These are phyloP conservation scores for Saccharomycopsis lassenensis DNA, from an alignment of 805 yeast genomes.

Conservation along the genomic window DNA sequence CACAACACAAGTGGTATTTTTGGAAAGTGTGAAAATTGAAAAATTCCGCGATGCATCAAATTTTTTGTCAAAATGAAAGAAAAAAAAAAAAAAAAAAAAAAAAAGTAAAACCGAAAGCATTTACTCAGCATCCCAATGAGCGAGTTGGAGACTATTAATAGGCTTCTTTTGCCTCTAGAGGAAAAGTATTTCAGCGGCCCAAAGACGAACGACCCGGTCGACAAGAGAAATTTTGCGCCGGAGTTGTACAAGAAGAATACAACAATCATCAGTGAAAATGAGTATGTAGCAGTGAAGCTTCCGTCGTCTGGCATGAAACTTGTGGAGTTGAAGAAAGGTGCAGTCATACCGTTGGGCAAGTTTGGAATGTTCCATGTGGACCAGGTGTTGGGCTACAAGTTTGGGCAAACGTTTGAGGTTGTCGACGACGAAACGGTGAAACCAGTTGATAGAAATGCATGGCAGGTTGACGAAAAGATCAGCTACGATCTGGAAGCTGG, in stretches of 20 bases:
- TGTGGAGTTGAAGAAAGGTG: constrained; percentile 51
- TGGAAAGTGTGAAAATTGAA: too few relatives aligned
- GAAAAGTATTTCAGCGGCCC: too few relatives aligned
- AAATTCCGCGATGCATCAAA: too few relatives aligned
- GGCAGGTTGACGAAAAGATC: constrained; percentile 22
- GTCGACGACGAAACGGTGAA: constrained; percentile 40
- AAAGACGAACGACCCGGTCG: too few relatives aligned
- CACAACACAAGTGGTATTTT: too few relatives aligned
- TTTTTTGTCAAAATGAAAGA: too few relatives aligned
- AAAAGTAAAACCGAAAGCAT: too few relatives aligned
- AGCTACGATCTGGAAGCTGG: constrained; percentile 23
- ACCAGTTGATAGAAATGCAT: constrained; percentile 35
- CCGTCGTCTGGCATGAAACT: constrained; percentile 78
- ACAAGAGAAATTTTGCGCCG: constrained; percentile 4
- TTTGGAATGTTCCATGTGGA: constrained; percentile 78
- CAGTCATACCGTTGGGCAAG: constrained; percentile 69
- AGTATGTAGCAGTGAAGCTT: constrained; percentile 54
- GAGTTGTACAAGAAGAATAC: constrained; percentile 20
- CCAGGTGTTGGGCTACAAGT: constrained; percentile 67
- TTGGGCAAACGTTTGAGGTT: constrained; percentile 86
- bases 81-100: too few relatives aligned
- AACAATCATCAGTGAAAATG: constrained; percentile 33
- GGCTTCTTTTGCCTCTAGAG: too few relatives aligned
- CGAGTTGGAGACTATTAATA: too few relatives aligned
- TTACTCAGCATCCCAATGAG: too few relatives aligned